A percentile compares a stretch with the other conserved stretches of the same genome.
These are phyloP conservation scores for Periconia digitata DNA, from an alignment of 2,329 filamentous ascomycete genomes.

Conservation along the genomic window DNA sequence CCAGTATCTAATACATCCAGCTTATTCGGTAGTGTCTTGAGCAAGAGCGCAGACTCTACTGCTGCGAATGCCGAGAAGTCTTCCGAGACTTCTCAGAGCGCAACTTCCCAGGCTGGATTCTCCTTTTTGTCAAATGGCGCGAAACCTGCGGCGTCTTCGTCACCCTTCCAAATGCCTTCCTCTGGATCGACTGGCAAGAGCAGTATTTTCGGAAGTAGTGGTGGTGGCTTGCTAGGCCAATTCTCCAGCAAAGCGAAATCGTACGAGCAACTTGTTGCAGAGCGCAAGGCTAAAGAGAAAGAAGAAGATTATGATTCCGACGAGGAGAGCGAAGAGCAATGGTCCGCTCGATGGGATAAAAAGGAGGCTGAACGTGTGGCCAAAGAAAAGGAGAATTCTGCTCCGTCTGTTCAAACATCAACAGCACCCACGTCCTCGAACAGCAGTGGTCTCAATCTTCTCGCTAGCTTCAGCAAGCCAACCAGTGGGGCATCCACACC, in stretches of 20 bases:
- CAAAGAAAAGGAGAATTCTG: slow-evolving; percentile 25
- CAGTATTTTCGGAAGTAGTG: slow-evolving; percentile 3
- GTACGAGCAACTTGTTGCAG: slow-evolving; percentile 32
- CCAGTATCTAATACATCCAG: slow-evolving; percentile 12
- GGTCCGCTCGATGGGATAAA: slow-evolving; percentile 34
- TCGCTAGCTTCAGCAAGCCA: slow-evolving; percentile 3
- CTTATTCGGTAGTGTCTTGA: slow-evolving; percentile 13
- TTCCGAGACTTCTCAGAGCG: background rate
- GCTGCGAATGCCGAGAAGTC: slow-evolving; percentile 1
- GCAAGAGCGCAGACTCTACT: slow-evolving; percentile 2
- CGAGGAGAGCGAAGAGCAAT: slow-evolving; percentile 37
- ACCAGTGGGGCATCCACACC: slow-evolving; percentile 25
- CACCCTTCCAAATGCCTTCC: slow-evolving; percentile 2
- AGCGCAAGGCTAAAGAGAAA: slow-evolving; percentile 39
- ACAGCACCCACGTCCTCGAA: background rate
- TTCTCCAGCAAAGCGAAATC: slow-evolving; percentile 36
- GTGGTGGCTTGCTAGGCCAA: slow-evolving; percentile 20
- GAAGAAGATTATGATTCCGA: slow-evolving; percentile 41
- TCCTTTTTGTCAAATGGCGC: slow-evolving; percentile 4
- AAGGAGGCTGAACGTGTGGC: slow-evolving; percentile 32
- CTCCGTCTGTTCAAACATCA: slow-evolving; percentile 1
- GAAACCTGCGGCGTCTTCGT: background rate
- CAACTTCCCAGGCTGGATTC: slow-evolving; percentile 13
- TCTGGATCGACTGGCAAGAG: background rate
- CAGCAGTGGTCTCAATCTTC: background rate